Evolutionary conservation across 2,329 filamentous ascomycete genomes (phyloP).

Genomic region (Fusarium stilboides): DNA sequence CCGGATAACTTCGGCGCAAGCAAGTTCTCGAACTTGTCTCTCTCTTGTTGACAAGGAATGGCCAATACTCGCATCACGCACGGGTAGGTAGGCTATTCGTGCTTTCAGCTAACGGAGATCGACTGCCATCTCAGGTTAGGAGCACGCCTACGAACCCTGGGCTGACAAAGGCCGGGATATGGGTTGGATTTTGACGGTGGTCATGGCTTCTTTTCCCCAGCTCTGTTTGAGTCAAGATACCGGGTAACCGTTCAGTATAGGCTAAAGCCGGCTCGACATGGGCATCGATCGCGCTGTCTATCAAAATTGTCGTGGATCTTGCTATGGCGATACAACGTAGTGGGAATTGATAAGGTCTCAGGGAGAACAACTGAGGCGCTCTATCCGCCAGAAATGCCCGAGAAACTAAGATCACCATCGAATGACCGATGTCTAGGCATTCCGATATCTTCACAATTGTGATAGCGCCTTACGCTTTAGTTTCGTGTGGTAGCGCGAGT

Average conservation of each 20-base stretch:
- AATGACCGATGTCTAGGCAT: conserved; percentile 1
- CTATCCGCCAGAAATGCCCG: conserved; percentile 14
- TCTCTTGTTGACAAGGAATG: neutral
- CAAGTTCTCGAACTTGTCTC: neutral
- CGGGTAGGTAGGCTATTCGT: conserved; percentile 11
- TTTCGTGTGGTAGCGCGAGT: conserved; percentile 4
- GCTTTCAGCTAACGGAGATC: conserved; percentile 29
- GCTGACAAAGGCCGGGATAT: conserved; percentile 17
- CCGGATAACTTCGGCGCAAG: conserved; percentile 35
- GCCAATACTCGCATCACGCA: conserved; percentile 9
- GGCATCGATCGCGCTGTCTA: neutral
- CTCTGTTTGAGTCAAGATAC: conserved; percentile 1
- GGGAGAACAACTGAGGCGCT: conserved; percentile 14
- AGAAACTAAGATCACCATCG: neutral
- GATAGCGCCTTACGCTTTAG: neutral
- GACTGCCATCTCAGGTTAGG: conserved; percentile 25
- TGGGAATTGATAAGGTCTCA: conserved; percentile 7
- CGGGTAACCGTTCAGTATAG: conserved; percentile 2
- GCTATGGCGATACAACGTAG: neutral
- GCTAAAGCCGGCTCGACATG: conserved; percentile 11
- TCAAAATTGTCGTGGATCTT: neutral
- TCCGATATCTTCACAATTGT: neutral
- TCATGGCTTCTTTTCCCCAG: conserved; percentile 18
- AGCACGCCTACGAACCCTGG: conserved; percentile 2
- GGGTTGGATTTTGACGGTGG: conserved; percentile 8